Evolutionary conservation across 2,329 filamentous ascomycete genomes (phyloP).

Genomic region (Myriosclerotinia scirpicola): DNA sequence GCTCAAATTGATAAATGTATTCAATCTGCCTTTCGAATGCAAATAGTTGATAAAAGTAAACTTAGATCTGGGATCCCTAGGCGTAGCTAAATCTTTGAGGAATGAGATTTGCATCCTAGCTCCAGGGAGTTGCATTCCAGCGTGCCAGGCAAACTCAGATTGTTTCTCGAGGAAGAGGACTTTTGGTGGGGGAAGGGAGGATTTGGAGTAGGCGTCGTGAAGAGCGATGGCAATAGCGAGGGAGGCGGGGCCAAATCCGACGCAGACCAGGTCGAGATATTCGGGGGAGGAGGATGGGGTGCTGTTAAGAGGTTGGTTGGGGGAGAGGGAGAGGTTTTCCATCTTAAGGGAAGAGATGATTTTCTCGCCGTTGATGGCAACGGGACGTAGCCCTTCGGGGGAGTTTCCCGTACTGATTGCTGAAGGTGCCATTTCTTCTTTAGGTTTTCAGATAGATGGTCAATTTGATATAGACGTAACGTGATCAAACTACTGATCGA

Average conservation of each 20-base stretch:
- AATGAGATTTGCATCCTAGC: constrained; percentile 98
- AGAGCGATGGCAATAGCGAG: constrained; percentile 86
- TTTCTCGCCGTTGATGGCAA: constrained; percentile 16
- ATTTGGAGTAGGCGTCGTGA: constrained; percentile 65
- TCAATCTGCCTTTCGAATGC: constrained; percentile 74
- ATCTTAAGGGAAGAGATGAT: constrained; percentile 13
- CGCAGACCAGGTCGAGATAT: constrained; percentile 81
- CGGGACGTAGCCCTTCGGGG: constrained; percentile 15
- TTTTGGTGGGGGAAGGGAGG: constrained; percentile 55
- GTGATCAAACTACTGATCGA: constrained; percentile 20
- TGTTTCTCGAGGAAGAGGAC: constrained; percentile 90
- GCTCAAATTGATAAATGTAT: constrained; percentile 86
- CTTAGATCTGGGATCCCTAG: constrained; percentile 81
- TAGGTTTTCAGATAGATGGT: background rate
- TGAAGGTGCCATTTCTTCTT: constrained; percentile 33
- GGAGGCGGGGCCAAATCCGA: constrained; percentile 91
- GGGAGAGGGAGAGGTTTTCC: constrained; percentile 17
- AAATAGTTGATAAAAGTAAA: constrained; percentile 98
- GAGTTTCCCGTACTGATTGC: constrained; percentile 30
- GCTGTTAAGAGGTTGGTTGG: constrained; percentile 7
- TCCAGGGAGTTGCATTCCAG: constrained; percentile 90
- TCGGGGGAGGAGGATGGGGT: constrained; percentile 49
- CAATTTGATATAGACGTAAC: background rate
- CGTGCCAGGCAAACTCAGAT: constrained; percentile 81
- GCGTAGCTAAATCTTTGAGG: constrained; percentile 89